Conservation (phyloP, 2,329 filamentous ascomycete genomes). For the Pestalotiopsis sp. region DNA sequence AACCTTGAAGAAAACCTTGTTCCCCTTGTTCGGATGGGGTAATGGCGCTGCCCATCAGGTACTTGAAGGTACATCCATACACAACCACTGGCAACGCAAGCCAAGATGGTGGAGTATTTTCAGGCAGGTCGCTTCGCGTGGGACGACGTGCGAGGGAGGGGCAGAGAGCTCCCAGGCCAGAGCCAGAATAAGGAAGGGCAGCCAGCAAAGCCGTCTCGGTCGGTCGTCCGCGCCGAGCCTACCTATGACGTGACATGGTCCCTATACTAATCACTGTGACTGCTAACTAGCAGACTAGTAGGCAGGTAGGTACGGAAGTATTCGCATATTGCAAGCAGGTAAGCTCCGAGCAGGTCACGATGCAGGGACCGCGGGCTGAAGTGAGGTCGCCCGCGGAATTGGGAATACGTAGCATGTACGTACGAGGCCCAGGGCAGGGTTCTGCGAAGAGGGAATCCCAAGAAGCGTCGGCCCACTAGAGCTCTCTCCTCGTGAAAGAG, state of each 20-base stretch:
- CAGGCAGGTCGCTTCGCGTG: background rate
- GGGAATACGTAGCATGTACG: background rate
- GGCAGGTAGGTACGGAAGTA: background rate
- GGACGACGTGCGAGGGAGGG: background rate
- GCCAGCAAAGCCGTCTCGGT: background rate
- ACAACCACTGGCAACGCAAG: background rate
- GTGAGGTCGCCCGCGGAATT: background rate
- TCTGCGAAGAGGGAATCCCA: background rate
- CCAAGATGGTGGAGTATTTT: background rate
- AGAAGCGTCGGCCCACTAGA: background rate
- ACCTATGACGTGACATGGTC: conserved; percentile 8
- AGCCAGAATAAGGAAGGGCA: background rate
- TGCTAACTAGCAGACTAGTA: background rate
- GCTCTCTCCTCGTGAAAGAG: background rate
- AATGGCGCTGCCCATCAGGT: conserved; percentile 17
- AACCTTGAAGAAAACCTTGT: background rate
- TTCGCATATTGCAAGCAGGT: background rate
- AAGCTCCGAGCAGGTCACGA: background rate
- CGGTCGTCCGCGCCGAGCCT: background rate
- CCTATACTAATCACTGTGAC: background rate
- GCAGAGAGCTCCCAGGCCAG: background rate
- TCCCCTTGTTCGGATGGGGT: conserved; percentile 16
- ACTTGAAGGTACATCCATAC: conserved; percentile 18
- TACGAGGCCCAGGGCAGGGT: background rate
- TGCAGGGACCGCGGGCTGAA: conserved; percentile 12